These are phyloP conservation scores for Fallopia convolvulus DNA, from an alignment of 148 eudicot genomes.

Conservation along the genomic window DNA sequence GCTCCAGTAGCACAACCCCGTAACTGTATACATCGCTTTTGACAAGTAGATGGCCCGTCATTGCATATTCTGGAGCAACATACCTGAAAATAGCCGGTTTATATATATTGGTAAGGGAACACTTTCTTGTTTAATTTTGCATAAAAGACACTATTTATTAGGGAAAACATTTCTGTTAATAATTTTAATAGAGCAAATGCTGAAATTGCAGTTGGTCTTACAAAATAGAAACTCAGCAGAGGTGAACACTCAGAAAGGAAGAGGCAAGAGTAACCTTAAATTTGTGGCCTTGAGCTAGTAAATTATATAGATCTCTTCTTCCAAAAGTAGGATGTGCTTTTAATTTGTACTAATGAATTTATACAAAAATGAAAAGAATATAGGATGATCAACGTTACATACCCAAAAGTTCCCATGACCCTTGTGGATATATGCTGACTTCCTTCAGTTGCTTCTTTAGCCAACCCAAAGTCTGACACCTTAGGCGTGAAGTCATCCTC, in stretches of 20 bases:
- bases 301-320: not conserved
- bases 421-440: conserved; percentile 7
- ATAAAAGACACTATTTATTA: too few relatives aligned
- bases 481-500: conserved; percentile 13
- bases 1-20: conserved; percentile 11
- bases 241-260: too few relatives aligned
- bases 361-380: not conserved
- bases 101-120: not conserved
- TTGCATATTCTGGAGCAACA: conserved; percentile 12
- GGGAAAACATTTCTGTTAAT: too few relatives aligned
- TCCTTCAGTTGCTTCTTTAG: conserved; percentile 7
- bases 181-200: too few relatives aligned
- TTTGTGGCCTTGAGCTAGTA: too few relatives aligned
- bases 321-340: not conserved
- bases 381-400: not conserved
- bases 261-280: too few relatives aligned
- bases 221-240: too few relatives aligned
- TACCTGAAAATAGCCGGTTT: not conserved
- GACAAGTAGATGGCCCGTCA: conserved; percentile 10
- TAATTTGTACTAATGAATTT: not conserved
- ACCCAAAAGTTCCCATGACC: conserved; percentile 14
- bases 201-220: too few relatives aligned
- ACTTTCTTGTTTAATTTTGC: not conserved
- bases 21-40: conserved; percentile 12
- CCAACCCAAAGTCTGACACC: conserved; percentile 13